Percentiles rank a stretch among this genome's conserved stretches.
Conservation (phyloP, 1,139 yeast genomes). For the Kodamaea arcana region DNA sequence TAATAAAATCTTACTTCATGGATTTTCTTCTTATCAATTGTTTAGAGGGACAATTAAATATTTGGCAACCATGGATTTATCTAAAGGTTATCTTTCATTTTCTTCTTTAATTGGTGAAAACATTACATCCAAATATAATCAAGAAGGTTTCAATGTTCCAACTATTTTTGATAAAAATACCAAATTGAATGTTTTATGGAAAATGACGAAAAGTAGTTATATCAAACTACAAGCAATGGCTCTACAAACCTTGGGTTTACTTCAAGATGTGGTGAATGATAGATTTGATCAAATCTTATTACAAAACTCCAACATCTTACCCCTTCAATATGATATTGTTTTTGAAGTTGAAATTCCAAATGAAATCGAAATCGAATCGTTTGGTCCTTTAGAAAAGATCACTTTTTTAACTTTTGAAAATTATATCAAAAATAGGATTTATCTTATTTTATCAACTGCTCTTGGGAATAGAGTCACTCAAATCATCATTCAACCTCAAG, state of each 20-base stretch:
- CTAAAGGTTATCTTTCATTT: constrained; percentile 63
- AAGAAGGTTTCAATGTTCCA: constrained; percentile 63
- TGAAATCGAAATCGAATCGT: constrained; percentile 35
- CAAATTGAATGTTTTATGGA: constrained; percentile 75
- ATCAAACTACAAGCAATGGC: constrained; percentile 62
- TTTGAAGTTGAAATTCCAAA: constrained; percentile 47
- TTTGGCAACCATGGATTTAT: constrained; percentile 72
- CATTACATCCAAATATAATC: constrained; percentile 44
- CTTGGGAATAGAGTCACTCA: constrained; percentile 60
- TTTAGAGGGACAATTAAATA: constrained; percentile 85
- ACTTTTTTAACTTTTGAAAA: constrained; percentile 69
- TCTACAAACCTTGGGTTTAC: constrained; percentile 56
- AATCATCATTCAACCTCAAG: constrained; percentile 36
- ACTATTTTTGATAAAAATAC: constrained; percentile 73
- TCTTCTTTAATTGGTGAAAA: constrained; percentile 53
- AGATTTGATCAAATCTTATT: constrained; percentile 84
- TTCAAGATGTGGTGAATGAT: constrained; percentile 78
- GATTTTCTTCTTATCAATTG: constrained; percentile 87
- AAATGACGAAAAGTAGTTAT: constrained; percentile 71
- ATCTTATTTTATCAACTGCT: constrained; percentile 57
- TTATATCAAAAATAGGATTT: constrained; percentile 57
- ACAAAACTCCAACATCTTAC: constrained; percentile 52
- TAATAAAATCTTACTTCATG: constrained; percentile 71
- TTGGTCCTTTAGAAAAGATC: constrained; percentile 72
- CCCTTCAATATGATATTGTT: constrained; percentile 63